Base-by-base conservation (phyloP, 352 stramenopile species). In the Pythium sp. region DNA sequence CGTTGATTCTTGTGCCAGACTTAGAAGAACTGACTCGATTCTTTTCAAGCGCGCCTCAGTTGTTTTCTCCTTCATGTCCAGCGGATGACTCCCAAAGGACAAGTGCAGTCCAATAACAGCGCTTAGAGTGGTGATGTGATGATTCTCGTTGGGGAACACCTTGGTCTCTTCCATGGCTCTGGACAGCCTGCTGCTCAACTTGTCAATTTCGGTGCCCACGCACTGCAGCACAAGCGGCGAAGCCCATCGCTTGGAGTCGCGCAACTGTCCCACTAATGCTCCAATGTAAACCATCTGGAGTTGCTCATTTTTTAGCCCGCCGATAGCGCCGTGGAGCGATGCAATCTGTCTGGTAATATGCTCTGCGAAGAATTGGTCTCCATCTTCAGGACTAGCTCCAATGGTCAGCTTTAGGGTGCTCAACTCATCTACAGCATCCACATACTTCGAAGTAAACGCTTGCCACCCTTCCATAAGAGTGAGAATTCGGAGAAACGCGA, bases 371-470 rank as follows among this genome's bases (percentile, higher is more conserved):
- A 80, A 72, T 53, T 75, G 67, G 54, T 80, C 74, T 0, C 65
- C 73, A 22, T 80, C 70, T 28, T 84, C 79, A 32, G 76, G 68
- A 46, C 77, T 79, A 14, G 80, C 72, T 24, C 70, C 73, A 30
- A 74, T 65, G n/a, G 79, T 77, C 15, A 74, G 72, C 67, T 87
- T 87, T 18, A 87, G 64, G 20, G 74, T 51, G 2, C 73, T 76
- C 18, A 86, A 57, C 47, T 77, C 60, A 2, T 85, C 76, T 5
- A 86, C 55, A 15, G 68, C 72, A 28, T 68, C 41, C 55, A 76
- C 49, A 32, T 82, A 87, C 18, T 78, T 87, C 26, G 57, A 26
- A 74, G 82, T 81, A 32, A 87, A 82, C 3, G 68, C 66, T 68
- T 65, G 70, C 80, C 77, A 87, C 43, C 73, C 72, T 61, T 81